These are phyloP conservation scores for Neopestalotiopsis clavispora DNA, from an alignment of 2,329 filamentous ascomycete species.

Conservation along the genomic window DNA sequence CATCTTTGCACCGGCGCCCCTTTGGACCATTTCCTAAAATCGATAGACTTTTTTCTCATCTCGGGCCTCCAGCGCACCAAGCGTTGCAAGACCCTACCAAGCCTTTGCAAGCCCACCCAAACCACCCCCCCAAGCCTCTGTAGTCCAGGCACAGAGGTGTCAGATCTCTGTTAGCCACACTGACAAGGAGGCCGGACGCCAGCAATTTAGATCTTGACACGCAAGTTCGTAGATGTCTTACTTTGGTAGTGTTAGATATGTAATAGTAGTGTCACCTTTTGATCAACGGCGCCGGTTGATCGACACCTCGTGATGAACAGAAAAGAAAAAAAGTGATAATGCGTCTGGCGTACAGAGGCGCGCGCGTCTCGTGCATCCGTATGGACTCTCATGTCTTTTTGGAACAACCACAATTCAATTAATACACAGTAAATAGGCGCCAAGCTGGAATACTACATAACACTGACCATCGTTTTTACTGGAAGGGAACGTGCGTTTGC, in stretches of 20 bases:
- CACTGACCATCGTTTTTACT: not conserved
- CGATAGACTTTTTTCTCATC: not conserved
- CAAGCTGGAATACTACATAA: not conserved
- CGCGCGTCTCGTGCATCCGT: too few relatives aligned
- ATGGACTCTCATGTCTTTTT: too few relatives aligned
- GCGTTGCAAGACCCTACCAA: too few relatives aligned
- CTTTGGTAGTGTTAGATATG: not conserved
- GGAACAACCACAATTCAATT: too few relatives aligned
- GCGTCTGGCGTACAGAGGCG: too few relatives aligned
- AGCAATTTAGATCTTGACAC: not conserved
- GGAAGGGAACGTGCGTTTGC: not conserved
- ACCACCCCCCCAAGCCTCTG: not conserved
- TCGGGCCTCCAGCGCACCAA: too few relatives aligned
- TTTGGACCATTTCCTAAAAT: not conserved
- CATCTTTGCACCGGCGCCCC: not conserved
- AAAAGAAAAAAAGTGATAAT: not conserved
- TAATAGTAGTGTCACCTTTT: not conserved
- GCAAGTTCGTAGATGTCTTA: not conserved
- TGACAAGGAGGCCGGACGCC: not conserved
- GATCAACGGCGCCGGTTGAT: not conserved
- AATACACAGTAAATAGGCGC: not conserved
- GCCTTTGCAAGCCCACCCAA: too few relatives aligned
- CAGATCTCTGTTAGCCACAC: not conserved
- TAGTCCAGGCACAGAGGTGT: not conserved
- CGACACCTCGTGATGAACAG: not conserved